Percentiles rank a stretch among this genome's conserved stretches.
Conservation (phyloP, 331 rosid genomes). For the Quercus phellos region DNA sequence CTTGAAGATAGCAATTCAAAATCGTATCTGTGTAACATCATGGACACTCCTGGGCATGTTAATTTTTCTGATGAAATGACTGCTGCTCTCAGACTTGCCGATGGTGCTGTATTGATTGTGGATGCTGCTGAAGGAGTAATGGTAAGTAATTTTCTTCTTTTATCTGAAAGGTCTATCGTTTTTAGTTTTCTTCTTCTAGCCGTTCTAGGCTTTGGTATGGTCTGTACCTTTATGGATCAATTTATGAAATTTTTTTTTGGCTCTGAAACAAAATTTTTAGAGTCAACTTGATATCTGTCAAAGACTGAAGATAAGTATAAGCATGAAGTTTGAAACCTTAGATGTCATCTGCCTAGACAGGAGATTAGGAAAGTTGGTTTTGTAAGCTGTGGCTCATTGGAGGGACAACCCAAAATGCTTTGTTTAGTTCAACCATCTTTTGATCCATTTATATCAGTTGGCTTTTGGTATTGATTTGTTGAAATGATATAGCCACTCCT, state of each 20-base stretch:
- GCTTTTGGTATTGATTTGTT: background rate
- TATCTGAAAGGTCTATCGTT: background rate
- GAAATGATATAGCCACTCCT: background rate
- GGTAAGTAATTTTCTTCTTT: constrained; percentile 33
- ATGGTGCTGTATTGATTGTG: constrained; percentile 85
- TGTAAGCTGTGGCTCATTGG: background rate
- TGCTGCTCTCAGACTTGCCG: constrained; percentile 90
- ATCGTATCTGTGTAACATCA: constrained; percentile 79
- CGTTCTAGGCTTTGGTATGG: background rate
- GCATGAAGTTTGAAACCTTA: background rate
- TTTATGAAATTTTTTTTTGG: background rate
- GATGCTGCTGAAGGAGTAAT: constrained; percentile 98
- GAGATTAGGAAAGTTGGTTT: background rate
- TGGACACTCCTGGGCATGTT: constrained; percentile 95
- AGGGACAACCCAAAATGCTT: background rate
- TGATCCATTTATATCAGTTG: background rate
- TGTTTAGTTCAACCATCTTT: background rate
- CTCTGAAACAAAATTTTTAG: background rate
- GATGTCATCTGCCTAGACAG: background rate
- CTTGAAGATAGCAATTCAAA: constrained; percentile 84
- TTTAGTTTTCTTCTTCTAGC: background rate
- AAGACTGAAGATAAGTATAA: background rate
- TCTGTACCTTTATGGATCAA: background rate
- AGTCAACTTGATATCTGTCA: background rate
- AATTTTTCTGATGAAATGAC: constrained; percentile 98